Conservation (phyloP, 306 rosid species). For the Cicer pinnatifidum region DNA sequence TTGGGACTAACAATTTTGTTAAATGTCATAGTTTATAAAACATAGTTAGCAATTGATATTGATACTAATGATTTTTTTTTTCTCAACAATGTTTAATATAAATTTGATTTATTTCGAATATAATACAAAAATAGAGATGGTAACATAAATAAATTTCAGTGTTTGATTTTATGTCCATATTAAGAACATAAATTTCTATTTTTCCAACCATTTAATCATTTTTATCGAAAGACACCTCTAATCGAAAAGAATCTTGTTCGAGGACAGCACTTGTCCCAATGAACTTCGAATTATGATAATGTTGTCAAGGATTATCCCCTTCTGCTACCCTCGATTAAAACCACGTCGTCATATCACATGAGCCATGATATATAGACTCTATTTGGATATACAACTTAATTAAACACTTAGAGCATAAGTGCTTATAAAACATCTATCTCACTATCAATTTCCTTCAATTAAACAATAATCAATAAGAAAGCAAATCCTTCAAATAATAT, state of each 20-base stretch:
- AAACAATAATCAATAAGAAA: constrained; percentile 31
- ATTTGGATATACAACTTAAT: no score
- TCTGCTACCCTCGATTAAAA: neutral
- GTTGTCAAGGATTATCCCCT: neutral
- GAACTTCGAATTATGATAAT: neutral
- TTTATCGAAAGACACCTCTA: neutral
- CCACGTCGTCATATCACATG: neutral
- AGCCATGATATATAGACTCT: neutral
- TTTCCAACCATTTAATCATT: no score
- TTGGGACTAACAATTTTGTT: neutral
- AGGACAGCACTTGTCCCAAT: neutral
- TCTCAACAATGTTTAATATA: neutral
- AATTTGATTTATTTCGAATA: no score
- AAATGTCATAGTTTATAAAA: neutral
- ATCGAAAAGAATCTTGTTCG: neutral
- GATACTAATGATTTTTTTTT: neutral
- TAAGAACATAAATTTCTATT: no score
- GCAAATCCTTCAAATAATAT: constrained; percentile 44
- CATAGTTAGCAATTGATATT: neutral
- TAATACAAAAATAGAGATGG: no score
- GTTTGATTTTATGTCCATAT: no score
- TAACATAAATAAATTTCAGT: no score
- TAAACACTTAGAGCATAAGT: no score
- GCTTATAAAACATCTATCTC: constrained; percentile 17
- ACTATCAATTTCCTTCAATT: constrained; percentile 22